These are phyloP conservation scores for Paramarasmius palmivorus DNA, from an alignment of 1,284 basidiomycete genomes.

Conservation along the genomic window DNA sequence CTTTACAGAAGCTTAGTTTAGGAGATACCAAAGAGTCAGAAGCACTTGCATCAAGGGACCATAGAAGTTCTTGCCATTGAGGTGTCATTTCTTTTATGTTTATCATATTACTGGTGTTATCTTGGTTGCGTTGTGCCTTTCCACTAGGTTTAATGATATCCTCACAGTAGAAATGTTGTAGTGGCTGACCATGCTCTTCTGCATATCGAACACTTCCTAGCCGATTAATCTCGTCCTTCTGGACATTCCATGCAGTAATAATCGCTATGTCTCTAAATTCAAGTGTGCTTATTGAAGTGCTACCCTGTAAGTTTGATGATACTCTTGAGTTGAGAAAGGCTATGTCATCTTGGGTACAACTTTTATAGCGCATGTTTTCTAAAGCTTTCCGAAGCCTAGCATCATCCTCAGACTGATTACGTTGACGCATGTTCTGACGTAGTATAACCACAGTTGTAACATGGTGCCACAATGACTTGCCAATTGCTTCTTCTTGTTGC, in stretches of 20 bases:
- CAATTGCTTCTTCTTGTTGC: not conserved
- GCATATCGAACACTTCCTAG: conserved; percentile 20
- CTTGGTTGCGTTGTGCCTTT: not conserved
- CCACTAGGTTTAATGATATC: conserved; percentile 1
- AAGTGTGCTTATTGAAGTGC: conserved; percentile 16
- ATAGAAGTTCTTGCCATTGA: conserved; percentile 19
- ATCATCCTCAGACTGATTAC: too few species aligned
- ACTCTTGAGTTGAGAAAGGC: conserved; percentile 12
- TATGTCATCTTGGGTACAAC: conserved; percentile 2
- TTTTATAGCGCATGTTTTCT: too few species aligned
- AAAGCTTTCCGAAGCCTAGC: too few species aligned
- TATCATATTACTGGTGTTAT: too few species aligned
- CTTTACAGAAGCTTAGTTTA: conserved; percentile 27
- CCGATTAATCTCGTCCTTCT: conserved; percentile 15
- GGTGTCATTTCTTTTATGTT: too few species aligned
- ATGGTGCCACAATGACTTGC: conserved; percentile 15
- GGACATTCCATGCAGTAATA: too few species aligned
- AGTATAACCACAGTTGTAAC: conserved; percentile 10
- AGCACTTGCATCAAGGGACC: conserved; percentile 18
- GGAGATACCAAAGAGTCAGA: conserved; percentile 22
- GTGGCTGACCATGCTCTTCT: conserved; percentile 2
- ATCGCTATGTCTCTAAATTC: too few species aligned
- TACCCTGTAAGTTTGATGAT: conserved; percentile 20
- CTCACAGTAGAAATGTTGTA: conserved; percentile 12
- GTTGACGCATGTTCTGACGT: conserved; percentile 22